Conservation (phyloP, 192 early-diverging fungal species). For the Linnemannia elongata region DNA sequence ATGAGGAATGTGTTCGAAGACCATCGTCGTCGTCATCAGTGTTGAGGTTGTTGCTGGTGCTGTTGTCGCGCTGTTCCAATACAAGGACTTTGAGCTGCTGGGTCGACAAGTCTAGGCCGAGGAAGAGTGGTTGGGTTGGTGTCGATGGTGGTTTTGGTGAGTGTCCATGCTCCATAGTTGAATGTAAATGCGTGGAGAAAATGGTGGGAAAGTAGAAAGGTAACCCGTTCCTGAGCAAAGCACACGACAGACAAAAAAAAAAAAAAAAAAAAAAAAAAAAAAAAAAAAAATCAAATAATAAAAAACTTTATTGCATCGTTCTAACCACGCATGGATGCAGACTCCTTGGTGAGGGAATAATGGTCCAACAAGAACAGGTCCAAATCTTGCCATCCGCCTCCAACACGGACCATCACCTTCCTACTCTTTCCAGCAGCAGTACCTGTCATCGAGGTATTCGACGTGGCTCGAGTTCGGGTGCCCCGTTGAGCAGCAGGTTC, state of each 20-base stretch:
- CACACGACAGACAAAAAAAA: neutral
- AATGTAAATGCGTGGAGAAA: neutral
- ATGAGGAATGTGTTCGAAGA: conserved; percentile 38
- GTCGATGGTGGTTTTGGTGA: neutral
- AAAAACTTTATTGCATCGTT: neutral
- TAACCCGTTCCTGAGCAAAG: neutral
- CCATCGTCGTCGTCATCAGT: conserved; percentile 51
- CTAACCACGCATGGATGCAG: neutral
- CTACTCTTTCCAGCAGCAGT: conserved; percentile 19
- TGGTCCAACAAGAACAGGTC: conserved; percentile 68
- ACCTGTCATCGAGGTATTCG: neutral
- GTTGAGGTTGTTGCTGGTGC: conserved; percentile 22
- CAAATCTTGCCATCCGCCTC: conserved; percentile 72
- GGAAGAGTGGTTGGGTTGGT: conserved; percentile 57
- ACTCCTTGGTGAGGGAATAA: neutral
- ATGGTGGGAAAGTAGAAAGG: neutral
- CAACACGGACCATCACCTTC: conserved; percentile 71
- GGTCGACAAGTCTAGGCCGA: conserved; percentile 83
- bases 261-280: neutral
- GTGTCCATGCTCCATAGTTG: conserved; percentile 5
- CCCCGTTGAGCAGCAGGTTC: conserved; percentile 24
- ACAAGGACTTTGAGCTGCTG: conserved; percentile 81
- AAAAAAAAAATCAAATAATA: neutral
- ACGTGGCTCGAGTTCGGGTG: conserved; percentile 9
- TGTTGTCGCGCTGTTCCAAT: conserved; percentile 46